Base-by-base conservation (phyloP, 108 stramenopile genomes). In the Cylindrotheca fusiformis region DNA sequence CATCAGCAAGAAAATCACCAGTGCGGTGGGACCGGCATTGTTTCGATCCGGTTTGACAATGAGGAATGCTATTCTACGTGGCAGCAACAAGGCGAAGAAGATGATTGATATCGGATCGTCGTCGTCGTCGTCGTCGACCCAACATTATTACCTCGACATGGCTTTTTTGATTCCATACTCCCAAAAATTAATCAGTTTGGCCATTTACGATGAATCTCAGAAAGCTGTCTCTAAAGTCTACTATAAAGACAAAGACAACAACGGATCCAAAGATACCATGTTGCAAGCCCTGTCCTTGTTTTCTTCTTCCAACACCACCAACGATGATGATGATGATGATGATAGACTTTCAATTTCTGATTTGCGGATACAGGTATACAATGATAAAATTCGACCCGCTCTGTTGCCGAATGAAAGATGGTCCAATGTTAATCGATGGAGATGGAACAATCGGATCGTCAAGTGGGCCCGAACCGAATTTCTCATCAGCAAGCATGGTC, bases 391-490 rank as follows among this genome's bases (percentile, higher is more conserved):
- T 20, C 75, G 85, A 23, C 83, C 85, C n/a, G 75, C 81, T 24
- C 65, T 93, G 26, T 32, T 84, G 17, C 84, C 84, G 14, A 78
- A 74, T 27, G 58, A 75, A 65, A 41, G 44, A n/a, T 80, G 75
- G 69, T 32, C 45, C 10, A 78, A 90, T 70, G 59, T 81, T 25
- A 20, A 24, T 1, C 60, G 72, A 57, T 84, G 72, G 79, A 63
- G 60, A 12, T 84, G 79, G 56, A 59, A 77, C 45, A 25, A 46
- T 2, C 71, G 74, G 48, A 76, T 93, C n/a, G 48, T 88, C 56
- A 83, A 80, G 51, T 93, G 87, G 87, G 57, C 70, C 4, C 74
- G 92, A 49, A 63, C 55, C 32, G 92, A 93, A 73, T 84, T 77
- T 52, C 73, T 93, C 22, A 60, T 81, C 49, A 82, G 84, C 21